Percentiles rank a stretch among this genome's conserved stretches.
These are phyloP conservation scores for Diaporthe ilicicola DNA, from an alignment of 2,329 filamentous ascomycete genomes.

Conservation along the genomic window DNA sequence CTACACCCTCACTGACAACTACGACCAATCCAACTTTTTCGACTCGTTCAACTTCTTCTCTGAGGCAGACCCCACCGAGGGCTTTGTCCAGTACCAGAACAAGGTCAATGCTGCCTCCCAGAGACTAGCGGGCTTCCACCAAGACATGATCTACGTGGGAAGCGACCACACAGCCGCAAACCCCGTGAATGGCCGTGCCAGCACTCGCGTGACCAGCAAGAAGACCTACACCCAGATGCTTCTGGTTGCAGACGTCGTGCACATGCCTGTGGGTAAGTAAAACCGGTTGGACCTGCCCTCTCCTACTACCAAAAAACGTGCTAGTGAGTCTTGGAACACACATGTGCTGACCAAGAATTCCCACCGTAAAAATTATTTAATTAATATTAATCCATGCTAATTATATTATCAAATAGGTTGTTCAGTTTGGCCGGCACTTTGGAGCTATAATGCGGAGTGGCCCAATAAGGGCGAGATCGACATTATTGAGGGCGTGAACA, in stretches of 20 bases:
- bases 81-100: slow-evolving; percentile 76
- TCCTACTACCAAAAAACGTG: too few relatives aligned
- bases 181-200: slow-evolving; percentile 68
- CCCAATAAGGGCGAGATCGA: slow-evolving; percentile 78
- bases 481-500: slow-evolving; percentile 81
- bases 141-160: slow-evolving; percentile 71
- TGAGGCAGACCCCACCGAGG: slow-evolving; percentile 73
- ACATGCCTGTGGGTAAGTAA: slow-evolving; percentile 71
- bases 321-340: too few relatives aligned
- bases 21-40: slow-evolving; percentile 65
- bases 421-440: slow-evolving; percentile 81
- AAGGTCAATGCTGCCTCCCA: slow-evolving; percentile 63
- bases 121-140: slow-evolving; percentile 65
- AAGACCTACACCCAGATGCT: slow-evolving; percentile 74
- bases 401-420: too few relatives aligned
- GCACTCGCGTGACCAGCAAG: slow-evolving; percentile 74
- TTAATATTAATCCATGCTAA: neutral
- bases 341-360: too few relatives aligned
- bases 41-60: slow-evolving; percentile 64
- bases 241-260: slow-evolving; percentile 75
- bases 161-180: slow-evolving; percentile 69
- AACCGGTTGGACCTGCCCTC: neutral
- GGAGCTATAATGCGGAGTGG: slow-evolving; percentile 74
- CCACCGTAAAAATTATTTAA: too few relatives aligned
- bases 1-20: slow-evolving; percentile 58